Conservation (phyloP, 1,284 basidiomycete species). For the Laetiporus sulphureus region DNA sequence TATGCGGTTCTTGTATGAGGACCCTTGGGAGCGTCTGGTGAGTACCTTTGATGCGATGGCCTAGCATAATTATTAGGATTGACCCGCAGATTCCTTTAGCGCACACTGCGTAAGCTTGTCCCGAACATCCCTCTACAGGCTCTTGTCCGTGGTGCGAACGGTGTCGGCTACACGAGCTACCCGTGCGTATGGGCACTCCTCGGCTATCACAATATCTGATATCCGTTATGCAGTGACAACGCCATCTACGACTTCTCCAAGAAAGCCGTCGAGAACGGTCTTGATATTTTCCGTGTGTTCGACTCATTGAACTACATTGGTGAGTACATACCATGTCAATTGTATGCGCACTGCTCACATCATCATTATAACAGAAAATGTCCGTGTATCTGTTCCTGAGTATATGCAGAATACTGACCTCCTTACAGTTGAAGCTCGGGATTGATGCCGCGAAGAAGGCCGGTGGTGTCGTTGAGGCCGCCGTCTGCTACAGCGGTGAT, state of each 20-base stretch:
- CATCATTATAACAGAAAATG: constrained; percentile 46
- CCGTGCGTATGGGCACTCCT: constrained; percentile 59
- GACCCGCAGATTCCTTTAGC: constrained; percentile 33
- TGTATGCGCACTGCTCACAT: no score
- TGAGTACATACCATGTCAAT: no score
- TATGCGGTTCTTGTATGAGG: constrained; percentile 99
- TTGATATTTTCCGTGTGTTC: constrained; percentile 99
- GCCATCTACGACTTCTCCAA: constrained; percentile 99
- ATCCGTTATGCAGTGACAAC: constrained; percentile 91
- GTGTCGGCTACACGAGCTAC: constrained; percentile 98
- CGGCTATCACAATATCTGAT: no score
- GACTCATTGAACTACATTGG: constrained; percentile 99
- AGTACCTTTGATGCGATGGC: constrained; percentile 22
- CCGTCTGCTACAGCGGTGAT: constrained; percentile 99
- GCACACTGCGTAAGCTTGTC: constrained; percentile 91
- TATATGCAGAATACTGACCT: constrained; percentile 1
- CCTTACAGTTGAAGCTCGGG: constrained; percentile 79
- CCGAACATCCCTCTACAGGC: constrained; percentile 99
- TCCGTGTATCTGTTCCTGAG: constrained; percentile 20
- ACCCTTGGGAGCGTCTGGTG: constrained; percentile 97
- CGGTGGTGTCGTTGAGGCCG: constrained; percentile 95
- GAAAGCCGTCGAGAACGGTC: constrained; percentile 97
- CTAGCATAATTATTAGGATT: no score
- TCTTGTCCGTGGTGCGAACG: constrained; percentile 97
- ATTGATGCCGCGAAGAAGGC: constrained; percentile 99